Percentiles rank a stretch among this genome's conserved stretches.
Evolutionary conservation across 31 red algal genomes (phyloP).

Genomic region (Bonnemaisonia californica): DNA sequence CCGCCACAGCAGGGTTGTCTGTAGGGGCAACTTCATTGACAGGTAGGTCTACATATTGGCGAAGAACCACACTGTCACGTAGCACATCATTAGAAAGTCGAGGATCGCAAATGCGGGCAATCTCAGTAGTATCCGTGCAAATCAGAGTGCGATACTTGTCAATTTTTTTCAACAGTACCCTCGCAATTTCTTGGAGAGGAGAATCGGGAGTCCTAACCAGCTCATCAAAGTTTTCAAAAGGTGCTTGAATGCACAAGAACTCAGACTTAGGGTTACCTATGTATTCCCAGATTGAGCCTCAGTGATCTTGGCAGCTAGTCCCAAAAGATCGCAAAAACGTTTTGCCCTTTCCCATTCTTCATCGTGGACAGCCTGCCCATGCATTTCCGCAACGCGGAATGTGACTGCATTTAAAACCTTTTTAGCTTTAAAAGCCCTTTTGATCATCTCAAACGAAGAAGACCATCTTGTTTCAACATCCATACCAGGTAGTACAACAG

Average conservation of each 20-base stretch:
- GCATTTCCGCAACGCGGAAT: not conserved
- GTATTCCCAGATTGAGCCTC: not conserved
- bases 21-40: no score
- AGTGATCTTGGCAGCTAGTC: not conserved
- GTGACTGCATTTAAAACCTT: slow-evolving; percentile 5
- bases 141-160: no score
- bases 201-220: no score
- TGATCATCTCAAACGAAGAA: not conserved
- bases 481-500: not conserved
- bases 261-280: not conserved
- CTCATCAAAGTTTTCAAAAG: not conserved
- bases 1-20: no score
- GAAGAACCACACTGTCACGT: no score
- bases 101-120: no score
- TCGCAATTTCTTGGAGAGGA: no score
- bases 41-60: no score
- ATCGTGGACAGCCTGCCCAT: not conserved
- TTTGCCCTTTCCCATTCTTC: not conserved
- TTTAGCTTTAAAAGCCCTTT: no score
- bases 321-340: not conserved
- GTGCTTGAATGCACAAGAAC: not conserved
- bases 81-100: no score
- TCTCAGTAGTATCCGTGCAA: no score
- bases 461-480: not conserved
- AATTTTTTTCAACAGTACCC: no score